These are phyloP conservation scores for Tuber brumale DNA, from an alignment of 495 filamentous ascomycete genomes.

Conservation along the genomic window DNA sequence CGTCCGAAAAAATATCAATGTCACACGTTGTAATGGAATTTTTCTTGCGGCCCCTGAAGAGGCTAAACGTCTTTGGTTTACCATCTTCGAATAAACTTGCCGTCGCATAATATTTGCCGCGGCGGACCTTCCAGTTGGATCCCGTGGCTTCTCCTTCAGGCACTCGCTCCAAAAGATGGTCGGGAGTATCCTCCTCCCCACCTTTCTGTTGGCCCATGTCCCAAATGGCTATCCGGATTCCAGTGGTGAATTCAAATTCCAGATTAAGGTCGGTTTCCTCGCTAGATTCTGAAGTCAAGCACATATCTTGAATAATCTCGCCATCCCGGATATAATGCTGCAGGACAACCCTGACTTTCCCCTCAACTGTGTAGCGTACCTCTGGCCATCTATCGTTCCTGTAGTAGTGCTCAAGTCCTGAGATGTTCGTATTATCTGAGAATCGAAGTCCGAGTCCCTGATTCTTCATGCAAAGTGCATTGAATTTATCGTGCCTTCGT, in stretches of 20 bases:
- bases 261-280: neutral
- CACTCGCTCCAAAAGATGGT: neutral
- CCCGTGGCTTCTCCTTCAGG: neutral
- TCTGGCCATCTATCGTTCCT: neutral
- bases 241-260: neutral
- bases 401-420: neutral
- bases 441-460: neutral
- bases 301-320: neutral
- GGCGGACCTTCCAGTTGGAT: neutral
- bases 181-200: neutral
- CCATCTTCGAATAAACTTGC: slow-evolving; percentile 1
- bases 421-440: neutral
- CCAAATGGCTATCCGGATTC: neutral
- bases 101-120: neutral
- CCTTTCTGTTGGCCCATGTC: neutral
- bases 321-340: neutral
- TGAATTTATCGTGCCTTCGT: slow-evolving; percentile 1
- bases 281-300: neutral
- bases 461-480: neutral
- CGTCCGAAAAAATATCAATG: neutral
- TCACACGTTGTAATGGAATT: too few relatives aligned
- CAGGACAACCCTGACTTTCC: neutral
- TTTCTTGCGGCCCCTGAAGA: neutral
- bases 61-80: neutral
- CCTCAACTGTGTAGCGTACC: neutral